Base-by-base conservation (phyloP, 2,329 filamentous ascomycete species). In the Diplocarpon mali region DNA sequence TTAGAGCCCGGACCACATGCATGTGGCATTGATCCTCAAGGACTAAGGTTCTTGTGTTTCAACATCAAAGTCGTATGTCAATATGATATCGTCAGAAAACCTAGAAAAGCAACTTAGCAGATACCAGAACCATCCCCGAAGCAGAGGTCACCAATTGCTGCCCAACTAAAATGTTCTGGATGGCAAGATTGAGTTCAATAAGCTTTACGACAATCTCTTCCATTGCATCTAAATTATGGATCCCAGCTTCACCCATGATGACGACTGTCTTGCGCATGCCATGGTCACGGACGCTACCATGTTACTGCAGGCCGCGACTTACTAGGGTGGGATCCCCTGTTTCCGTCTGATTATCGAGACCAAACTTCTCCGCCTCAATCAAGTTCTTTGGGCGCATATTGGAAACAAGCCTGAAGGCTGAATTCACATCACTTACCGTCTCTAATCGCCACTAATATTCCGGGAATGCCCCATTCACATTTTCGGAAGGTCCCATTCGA, bases 181-280 rank as follows among this genome's bases (percentile, higher is more conserved):
- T 2, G 45, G 38, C 2, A 31, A 49, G 2, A 38, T 46, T 12
- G 32, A 27, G 2, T 54, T 47, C 17, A 45, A 54, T 37, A 51
- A 48, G 13, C 41, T 48, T 8, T 60, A 61, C 32, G 58, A 61
- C 31, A 60, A 56, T 11, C 48, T 61, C 34, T 60, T 61, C 46
- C 39, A 47, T 6, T 52, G 50, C 36, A 20, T 59, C 9, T 57
- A 55, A 36, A 50, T 48, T 20, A 24, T 56, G 6, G 40, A 47
- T 0, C 53, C 55, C 3, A 35, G 38, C 8, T 46, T 57, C 35
- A 39, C 32, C 2, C 34, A 44, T 9, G 36, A 47, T 20, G 27
- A 47, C n/a, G 45, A 47, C 16, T 14, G 34, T 0, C 35, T 40
- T 12, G 45, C 30, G 10, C 40, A 17, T 2, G 11, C 24, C 16